Conservation (phyloP, 805 yeast genomes). For the Ogataea pignaliae region DNA sequence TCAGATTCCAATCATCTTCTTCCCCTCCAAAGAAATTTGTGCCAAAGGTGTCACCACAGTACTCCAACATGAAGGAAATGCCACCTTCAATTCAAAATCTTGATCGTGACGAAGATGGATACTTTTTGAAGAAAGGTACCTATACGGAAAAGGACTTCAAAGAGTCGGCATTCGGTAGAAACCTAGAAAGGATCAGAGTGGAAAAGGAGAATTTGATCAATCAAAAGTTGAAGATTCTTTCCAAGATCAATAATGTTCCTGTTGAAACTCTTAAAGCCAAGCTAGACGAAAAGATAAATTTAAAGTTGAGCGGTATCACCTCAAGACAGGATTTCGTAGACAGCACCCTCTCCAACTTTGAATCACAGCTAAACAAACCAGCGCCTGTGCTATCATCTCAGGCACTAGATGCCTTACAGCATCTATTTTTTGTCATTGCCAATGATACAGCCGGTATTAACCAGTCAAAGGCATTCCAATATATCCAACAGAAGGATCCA, state of each 20-base stretch:
- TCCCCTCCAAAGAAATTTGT: not conserved
- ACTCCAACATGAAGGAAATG: not conserved
- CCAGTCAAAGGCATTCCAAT: conserved; percentile 18
- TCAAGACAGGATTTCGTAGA: conserved; percentile 8
- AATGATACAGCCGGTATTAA: conserved; percentile 15
- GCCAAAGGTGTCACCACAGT: not conserved
- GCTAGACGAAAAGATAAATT: conserved; percentile 20
- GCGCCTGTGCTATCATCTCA: not conserved
- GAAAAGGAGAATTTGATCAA: conserved; percentile 23
- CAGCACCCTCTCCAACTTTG: conserved; percentile 14
- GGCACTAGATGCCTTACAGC: conserved; percentile 13
- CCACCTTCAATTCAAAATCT: conserved; percentile 7
- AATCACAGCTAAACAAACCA: conserved; percentile 13
- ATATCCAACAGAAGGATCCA: conserved; percentile 15
- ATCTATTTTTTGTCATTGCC: conserved; percentile 16
- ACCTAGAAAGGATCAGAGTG: conserved; percentile 12
- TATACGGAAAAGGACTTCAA: conserved; percentile 20
- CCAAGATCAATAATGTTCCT: conserved; percentile 16
- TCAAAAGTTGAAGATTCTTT: conserved; percentile 20
- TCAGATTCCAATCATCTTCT: conserved; percentile 5
- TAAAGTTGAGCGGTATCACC: conserved; percentile 3
- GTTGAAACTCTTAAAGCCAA: conserved; percentile 17
- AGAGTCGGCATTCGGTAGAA: conserved; percentile 18
- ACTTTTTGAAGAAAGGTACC: conserved; percentile 14
- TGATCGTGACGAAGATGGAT: conserved; percentile 23